Conservation (phyloP, 192 early-diverging fungal genomes). For the Jimgerdemannia lactiflua region DNA sequence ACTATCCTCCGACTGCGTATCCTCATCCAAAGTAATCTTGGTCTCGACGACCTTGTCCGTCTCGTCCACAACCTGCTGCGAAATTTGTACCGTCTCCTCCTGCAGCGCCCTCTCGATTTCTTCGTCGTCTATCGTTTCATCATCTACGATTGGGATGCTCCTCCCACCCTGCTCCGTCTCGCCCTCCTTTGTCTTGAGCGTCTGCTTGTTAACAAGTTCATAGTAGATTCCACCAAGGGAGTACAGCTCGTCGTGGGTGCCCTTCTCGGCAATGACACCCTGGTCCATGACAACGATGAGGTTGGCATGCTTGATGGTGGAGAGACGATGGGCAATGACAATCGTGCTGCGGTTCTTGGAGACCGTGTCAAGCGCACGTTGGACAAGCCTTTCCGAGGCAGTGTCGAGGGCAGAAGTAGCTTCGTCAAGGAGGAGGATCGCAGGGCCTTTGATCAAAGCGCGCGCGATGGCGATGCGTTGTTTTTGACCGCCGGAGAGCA, state of each 20-base stretch:
- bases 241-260: constrained; percentile 77
- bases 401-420: constrained; percentile 88
- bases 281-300: constrained; percentile 81
- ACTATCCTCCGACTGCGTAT: constrained; percentile 17
- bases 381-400: constrained; percentile 73
- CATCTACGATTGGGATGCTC: constrained; percentile 8
- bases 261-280: constrained; percentile 70
- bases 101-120: constrained; percentile 29
- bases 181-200: constrained; percentile 43
- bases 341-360: constrained; percentile 81
- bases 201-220: constrained; percentile 65
- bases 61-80: constrained; percentile 3
- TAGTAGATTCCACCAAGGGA: constrained; percentile 57
- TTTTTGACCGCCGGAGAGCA: constrained; percentile 88
- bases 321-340: constrained; percentile 88
- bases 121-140: constrained; percentile 9
- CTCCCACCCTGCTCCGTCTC: constrained; percentile 7
- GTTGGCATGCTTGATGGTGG: constrained; percentile 84
- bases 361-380: constrained; percentile 79
- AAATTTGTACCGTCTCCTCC: constrained; percentile 40
- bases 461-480: constrained; percentile 97
- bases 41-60: constrained; percentile 1
- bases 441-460: constrained; percentile 84
- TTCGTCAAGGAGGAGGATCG: constrained; percentile 83
- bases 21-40: constrained; percentile 8